Evolutionary conservation across 345 rosid species (phyloP).

Genomic region (Sonneratia caseolaris): DNA sequence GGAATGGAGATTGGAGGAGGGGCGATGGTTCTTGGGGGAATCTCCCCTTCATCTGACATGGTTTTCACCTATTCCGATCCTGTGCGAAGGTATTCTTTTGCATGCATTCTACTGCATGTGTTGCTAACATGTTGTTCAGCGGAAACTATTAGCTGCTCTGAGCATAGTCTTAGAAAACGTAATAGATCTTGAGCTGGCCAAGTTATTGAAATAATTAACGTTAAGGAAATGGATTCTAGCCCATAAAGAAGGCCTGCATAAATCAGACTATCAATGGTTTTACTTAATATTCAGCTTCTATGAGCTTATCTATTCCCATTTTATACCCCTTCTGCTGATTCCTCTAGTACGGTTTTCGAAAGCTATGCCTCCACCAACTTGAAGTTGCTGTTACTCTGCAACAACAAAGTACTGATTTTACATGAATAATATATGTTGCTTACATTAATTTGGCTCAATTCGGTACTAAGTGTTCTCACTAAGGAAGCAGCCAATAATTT

Average conservation of each 20-base stretch:
- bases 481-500: background rate
- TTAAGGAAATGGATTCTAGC: background rate
- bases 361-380: background rate
- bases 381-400: background rate
- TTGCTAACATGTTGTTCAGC: constrained; percentile 13
- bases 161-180: background rate
- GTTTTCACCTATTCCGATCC: constrained; percentile 58
- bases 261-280: background rate
- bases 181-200: background rate
- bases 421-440: background rate
- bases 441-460: background rate
- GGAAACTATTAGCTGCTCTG: background rate
- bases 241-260: background rate
- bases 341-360: background rate
- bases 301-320: background rate
- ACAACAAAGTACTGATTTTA: background rate
- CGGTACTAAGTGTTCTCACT: background rate
- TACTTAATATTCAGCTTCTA: background rate
- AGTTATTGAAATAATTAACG: background rate
- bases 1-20: constrained; percentile 94
- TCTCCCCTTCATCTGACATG: constrained; percentile 60
- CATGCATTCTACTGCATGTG: constrained; percentile 19
- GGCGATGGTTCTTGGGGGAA: constrained; percentile 86
- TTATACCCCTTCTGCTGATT: background rate
- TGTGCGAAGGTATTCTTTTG: constrained; percentile 59